Conservation (phyloP, 192 early-diverging fungal genomes). For the Backusella circina region DNA sequence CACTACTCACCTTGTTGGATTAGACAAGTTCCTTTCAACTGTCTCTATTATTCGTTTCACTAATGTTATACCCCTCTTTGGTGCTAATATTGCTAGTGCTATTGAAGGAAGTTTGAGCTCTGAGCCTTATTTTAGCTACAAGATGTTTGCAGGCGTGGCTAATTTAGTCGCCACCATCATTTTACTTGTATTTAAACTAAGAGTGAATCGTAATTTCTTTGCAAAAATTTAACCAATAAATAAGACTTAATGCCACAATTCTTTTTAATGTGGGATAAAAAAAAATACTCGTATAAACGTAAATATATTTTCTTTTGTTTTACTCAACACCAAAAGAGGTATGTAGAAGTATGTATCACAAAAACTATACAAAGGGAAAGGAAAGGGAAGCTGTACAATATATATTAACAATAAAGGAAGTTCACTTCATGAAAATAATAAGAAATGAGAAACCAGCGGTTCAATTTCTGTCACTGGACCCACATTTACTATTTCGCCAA, state of each 20-base stretch:
- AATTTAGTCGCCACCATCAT: neutral
- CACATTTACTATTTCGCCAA: neutral
- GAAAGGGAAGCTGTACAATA: neutral
- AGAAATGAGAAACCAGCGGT: neutral
- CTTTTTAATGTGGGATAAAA: too few species aligned
- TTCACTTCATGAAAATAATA: neutral
- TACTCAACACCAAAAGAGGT: too few species aligned
- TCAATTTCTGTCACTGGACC: neutral
- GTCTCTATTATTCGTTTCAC: conserved; percentile 14
- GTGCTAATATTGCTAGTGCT: conserved; percentile 28
- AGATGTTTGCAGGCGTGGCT: conserved; percentile 35
- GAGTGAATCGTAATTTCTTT: conserved; percentile 8
- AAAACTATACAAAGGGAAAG: neutral
- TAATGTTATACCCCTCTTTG: conserved; percentile 24
- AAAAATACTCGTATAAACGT: too few species aligned
- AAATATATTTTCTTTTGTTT: too few species aligned
- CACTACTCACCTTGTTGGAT: conserved; percentile 8
- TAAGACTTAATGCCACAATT: too few species aligned
- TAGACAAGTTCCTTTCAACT: conserved; percentile 17
- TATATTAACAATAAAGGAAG: neutral
- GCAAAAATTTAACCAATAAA: conserved; percentile 3
- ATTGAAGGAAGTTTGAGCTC: conserved; percentile 26
- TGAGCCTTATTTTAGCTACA: conserved; percentile 28
- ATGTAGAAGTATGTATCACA: too few species aligned
- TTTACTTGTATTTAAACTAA: conserved; percentile 7